Evolutionary conservation across 2,329 filamentous ascomycete genomes (phyloP), one percentile per base, ranked within the genome.

Genomic region (Claviceps sp.): DNA sequence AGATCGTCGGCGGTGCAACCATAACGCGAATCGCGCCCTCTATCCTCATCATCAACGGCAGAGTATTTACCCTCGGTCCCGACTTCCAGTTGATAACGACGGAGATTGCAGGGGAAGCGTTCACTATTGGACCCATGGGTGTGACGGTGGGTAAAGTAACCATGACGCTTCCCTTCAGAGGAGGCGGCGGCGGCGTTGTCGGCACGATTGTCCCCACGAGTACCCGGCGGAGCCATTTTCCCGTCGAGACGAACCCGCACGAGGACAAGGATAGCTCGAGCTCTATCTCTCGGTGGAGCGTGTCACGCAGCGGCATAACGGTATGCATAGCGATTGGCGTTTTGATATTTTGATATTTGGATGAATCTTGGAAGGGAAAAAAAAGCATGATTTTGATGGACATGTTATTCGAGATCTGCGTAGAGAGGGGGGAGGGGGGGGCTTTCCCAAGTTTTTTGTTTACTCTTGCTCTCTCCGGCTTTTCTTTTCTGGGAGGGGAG

Each of bases 1-100:
- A 71, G 44, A 69, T 78, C 51, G 68, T 76, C 8, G 76, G 76
- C 49, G 76, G 76, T 11, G 75, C 70, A 16, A 77, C 76, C 3
- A 65, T 79, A 50, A 76, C 73, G 16, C 68, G 73, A 57, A 57
- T 78, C 8, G 71, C 70, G n/a, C 62, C 71, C 1, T 73, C 70
- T 2, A 63, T 71, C 13, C 69, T 76, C 1, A 68, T 81, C 29
- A 66, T 83, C 47, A 65, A 68, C 38, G 72, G 72, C 37, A 64
- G 64, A 2, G 78, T 73, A 0, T 79, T 77, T 57, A 75, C 71
- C 1, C 62, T 81, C 47, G 76, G 76, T 0, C 67, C 72, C 0
- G 68, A 66, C 11, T 65, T 67, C 2, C 61, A 61, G n/a, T 60
- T 60, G 11, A 71, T 64, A 1, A 78, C 71, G 0, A 73, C 71